A percentile compares a stretch with the other conserved stretches of the same genome.
phyloP scores from a whole-genome alignment of 2,329 filamentous ascomycete species.

The Phialophora verrucosa region DNA sequence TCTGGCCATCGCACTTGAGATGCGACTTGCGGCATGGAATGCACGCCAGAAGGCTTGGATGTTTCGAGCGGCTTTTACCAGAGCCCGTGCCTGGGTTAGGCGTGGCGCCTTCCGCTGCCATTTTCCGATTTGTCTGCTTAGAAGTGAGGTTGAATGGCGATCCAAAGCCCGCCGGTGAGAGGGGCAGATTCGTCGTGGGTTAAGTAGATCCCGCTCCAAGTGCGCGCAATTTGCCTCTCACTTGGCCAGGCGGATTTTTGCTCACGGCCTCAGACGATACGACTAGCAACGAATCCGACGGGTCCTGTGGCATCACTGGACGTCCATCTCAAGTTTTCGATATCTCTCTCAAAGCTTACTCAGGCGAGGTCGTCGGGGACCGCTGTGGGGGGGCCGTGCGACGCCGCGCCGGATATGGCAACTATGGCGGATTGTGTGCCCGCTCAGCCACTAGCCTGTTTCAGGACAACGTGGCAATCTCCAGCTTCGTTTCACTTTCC shows the following conservation, averaged over 20 bases:
- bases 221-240: not conserved
- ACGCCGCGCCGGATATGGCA: slow-evolving; percentile 6
- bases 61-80: slow-evolving; percentile 38
- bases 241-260: not conserved
- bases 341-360: slow-evolving; percentile 9
- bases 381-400: slow-evolving; percentile 1
- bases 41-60: slow-evolving; percentile 52
- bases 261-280: too few species aligned
- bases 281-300: not conserved
- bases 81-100: slow-evolving; percentile 12
- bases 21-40: slow-evolving; percentile 63
- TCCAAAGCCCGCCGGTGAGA: not conserved
- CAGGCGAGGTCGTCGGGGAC: slow-evolving; percentile 20
- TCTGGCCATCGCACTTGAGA: slow-evolving; percentile 75
- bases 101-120: slow-evolving; percentile 7
- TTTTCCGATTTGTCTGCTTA: slow-evolving; percentile 14
- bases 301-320: not conserved
- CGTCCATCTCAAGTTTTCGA: not conserved
- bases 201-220: slow-evolving; percentile 1
- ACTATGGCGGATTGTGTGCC: slow-evolving; percentile 13
- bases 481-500: not conserved
- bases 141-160: slow-evolving; percentile 14
- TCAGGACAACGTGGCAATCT: slow-evolving; percentile 11
- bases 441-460: slow-evolving; percentile 1
- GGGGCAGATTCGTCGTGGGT: slow-evolving; percentile 10